These are phyloP conservation scores for Leccinum rimulosum DNA, from an alignment of 768 basidiomycete species.

Conservation along the genomic window DNA sequence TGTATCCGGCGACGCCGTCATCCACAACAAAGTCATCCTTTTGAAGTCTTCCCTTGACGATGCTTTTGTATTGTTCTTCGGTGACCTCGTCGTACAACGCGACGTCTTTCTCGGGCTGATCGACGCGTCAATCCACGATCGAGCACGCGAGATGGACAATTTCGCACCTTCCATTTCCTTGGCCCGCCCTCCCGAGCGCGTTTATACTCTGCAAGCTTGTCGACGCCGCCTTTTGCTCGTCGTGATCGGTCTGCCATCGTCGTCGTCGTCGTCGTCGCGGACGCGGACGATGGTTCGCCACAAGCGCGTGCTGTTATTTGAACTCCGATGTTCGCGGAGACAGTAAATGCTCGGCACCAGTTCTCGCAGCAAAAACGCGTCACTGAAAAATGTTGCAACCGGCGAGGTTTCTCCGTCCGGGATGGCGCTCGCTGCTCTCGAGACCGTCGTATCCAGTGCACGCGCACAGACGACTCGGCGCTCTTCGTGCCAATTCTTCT, in stretches of 20 bases:
- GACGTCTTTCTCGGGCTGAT: conserved; percentile 53
- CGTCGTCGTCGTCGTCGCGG: conserved; percentile 3
- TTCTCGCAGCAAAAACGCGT: not conserved
- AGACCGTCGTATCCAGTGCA: conserved; percentile 29
- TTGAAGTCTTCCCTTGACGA: conserved; percentile 81
- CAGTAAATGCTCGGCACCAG: not conserved
- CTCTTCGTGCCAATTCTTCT: conserved; percentile 22
- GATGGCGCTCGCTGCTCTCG: conserved; percentile 41
- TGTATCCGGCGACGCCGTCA: conserved; percentile 87
- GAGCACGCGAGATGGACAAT: not conserved
- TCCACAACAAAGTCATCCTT: conserved; percentile 94
- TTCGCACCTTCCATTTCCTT: conserved; percentile 57
- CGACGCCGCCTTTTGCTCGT: conserved; percentile 23
- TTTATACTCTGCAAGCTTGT: conserved; percentile 59
- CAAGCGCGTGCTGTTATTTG: conserved; percentile 27
- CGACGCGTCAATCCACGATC: conserved; percentile 24
- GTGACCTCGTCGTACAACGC: conserved; percentile 86
- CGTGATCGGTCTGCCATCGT: conserved; percentile 30
- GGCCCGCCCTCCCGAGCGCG: conserved; percentile 57
- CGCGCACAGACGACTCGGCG: conserved; percentile 36
- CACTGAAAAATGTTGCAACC: not conserved
- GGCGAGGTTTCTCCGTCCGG: conserved; percentile 34
- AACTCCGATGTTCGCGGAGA: conserved; percentile 26
- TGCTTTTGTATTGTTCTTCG: conserved; percentile 82
- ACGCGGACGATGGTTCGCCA: conserved; percentile 18